A percentile compares a stretch with the other conserved stretches of the same genome.
phyloP scores from a whole-genome alignment of 768 basidiomycete genomes.

The Tylopilus vinaceipallidus region DNA sequence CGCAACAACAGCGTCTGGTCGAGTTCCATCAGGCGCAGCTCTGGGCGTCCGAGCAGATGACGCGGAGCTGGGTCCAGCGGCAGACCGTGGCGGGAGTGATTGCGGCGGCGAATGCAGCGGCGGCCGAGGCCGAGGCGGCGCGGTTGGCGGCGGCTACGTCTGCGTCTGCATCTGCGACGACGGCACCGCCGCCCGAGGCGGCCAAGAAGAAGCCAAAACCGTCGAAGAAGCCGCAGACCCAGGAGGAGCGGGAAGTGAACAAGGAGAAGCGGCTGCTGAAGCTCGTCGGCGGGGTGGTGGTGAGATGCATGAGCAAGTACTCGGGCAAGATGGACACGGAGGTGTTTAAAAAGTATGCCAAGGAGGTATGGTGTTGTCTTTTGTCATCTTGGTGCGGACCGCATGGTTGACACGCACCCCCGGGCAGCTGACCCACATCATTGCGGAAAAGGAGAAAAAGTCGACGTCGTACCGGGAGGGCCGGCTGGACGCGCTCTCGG shows the following conservation, averaged over 20 bases:
- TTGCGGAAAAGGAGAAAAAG: conserved; percentile 96
- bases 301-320: conserved; percentile 91
- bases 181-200: conserved; percentile 13
- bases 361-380: conserved; percentile 61
- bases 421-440: conserved; percentile 73
- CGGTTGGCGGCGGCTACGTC: conserved; percentile 27
- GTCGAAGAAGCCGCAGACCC: conserved; percentile 40
- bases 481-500: conserved; percentile 70
- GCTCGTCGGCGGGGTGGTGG: conserved; percentile 86
- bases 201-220: conserved; percentile 29
- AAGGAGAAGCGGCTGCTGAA: conserved; percentile 84
- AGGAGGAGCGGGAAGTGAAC: conserved; percentile 60
- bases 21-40: too few species aligned
- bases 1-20: too few species aligned
- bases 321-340: conserved; percentile 72
- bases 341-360: conserved; percentile 91
- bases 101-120: conserved; percentile 39
- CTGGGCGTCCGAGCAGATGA: too few species aligned
- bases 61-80: conserved; percentile 8
- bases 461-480: conserved; percentile 74
- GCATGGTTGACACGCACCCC: neutral
- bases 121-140: conserved; percentile 33
- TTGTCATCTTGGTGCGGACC: neutral
- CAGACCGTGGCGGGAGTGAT: conserved; percentile 40
- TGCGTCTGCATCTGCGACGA: conserved; percentile 6